Conservation (phyloP, 2,329 filamentous ascomycete species). For the Arthrobotrys megalospora region DNA sequence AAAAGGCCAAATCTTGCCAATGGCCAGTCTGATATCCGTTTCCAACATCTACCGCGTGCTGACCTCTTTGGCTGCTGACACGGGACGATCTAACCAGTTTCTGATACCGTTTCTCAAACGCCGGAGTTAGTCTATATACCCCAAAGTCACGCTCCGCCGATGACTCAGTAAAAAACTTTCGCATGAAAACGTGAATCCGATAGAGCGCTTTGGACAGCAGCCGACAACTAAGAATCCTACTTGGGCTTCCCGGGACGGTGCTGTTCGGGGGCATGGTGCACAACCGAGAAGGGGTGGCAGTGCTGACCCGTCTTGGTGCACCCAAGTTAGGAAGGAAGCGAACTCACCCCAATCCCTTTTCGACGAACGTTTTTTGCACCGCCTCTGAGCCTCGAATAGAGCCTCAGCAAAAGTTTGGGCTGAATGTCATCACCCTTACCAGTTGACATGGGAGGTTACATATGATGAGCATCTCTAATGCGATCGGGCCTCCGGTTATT, state of each 20-base stretch:
- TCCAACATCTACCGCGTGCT: constrained; percentile 22
- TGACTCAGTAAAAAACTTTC: constrained; percentile 12
- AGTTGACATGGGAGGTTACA: constrained; percentile 9
- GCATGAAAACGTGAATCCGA: neutral
- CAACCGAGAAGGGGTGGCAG: constrained; percentile 46
- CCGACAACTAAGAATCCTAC: constrained; percentile 38
- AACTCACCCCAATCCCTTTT: constrained; percentile 36
- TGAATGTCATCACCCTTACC: constrained; percentile 23
- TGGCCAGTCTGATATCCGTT: constrained; percentile 20
- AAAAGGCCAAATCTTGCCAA: constrained; percentile 6
- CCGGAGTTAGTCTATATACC: neutral
- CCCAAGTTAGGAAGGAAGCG: constrained; percentile 32
- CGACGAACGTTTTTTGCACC: constrained; percentile 53
- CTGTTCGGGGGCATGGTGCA: constrained; percentile 22
- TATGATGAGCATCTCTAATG: constrained; percentile 37
- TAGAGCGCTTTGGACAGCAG: constrained; percentile 8
- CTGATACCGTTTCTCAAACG: neutral
- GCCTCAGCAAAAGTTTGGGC: constrained; percentile 44
- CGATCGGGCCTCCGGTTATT: neutral
- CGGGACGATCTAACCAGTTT: constrained; percentile 16
- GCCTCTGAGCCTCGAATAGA: constrained; percentile 57
- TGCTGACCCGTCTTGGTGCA: constrained; percentile 36
- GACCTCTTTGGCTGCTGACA: constrained; percentile 19
- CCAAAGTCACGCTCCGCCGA: constrained; percentile 33
- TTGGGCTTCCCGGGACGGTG: constrained; percentile 6